A percentile compares a stretch with the other conserved stretches of the same genome.
Conservation (phyloP, 257 asterid species). For the Schizonepeta tenuifolia region DNA sequence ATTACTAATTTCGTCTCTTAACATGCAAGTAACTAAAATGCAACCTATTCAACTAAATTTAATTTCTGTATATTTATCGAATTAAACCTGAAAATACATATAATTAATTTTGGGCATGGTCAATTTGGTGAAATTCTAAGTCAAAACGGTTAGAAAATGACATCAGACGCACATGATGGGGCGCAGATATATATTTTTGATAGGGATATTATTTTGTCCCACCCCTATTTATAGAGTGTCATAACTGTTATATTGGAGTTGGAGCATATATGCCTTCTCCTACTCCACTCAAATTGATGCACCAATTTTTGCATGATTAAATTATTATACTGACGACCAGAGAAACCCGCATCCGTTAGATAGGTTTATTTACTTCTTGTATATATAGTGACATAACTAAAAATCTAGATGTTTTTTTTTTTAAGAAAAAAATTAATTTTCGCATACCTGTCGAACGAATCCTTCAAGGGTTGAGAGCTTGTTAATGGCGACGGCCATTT, state of each 20-base stretch:
- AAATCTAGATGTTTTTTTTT: too few relatives aligned
- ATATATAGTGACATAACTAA: too few relatives aligned
- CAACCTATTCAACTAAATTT: background rate
- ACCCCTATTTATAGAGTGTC: slow-evolving; percentile 20
- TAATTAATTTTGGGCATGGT: background rate
- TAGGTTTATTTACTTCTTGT: too few relatives aligned
- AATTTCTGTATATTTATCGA: background rate
- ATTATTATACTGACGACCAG: too few relatives aligned
- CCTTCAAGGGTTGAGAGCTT: slow-evolving; percentile 82
- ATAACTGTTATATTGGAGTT: slow-evolving; percentile 28
- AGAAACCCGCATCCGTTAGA: too few relatives aligned
- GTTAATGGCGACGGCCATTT: slow-evolving; percentile 79
- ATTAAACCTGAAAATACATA: background rate
- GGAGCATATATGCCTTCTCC: slow-evolving; percentile 30
- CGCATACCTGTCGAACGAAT: slow-evolving; percentile 70
- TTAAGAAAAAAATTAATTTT: background rate
- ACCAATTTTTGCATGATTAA: background rate
- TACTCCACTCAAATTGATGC: slow-evolving; percentile 27
- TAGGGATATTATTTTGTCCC: slow-evolving; percentile 37
- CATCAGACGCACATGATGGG: slow-evolving; percentile 41
- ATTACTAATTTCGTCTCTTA: too few relatives aligned
- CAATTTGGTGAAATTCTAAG: slow-evolving; percentile 17
- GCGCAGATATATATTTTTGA: slow-evolving; percentile 30
- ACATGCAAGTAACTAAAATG: too few relatives aligned
- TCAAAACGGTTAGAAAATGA: slow-evolving; percentile 53